A percentile compares a stretch with the other conserved stretches of the same genome.
Evolutionary conservation across 2,329 filamentous ascomycete species (phyloP).

Genomic region (Ophiostoma quercus): DNA sequence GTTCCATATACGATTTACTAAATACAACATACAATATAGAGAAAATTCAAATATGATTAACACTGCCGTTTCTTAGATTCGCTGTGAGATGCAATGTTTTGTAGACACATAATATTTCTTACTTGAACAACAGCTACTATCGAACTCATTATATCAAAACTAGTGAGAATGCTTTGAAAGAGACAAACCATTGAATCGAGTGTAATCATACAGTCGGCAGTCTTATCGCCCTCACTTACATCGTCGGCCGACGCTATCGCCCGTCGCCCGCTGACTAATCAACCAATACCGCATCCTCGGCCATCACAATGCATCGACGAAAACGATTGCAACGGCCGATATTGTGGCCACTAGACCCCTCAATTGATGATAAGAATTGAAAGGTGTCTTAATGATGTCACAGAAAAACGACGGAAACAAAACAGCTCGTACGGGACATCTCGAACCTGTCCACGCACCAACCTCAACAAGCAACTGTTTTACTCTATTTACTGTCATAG

Average conservation of each 20-base stretch:
- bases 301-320: neutral
- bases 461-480: neutral
- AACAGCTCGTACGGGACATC: neutral
- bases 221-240: neutral
- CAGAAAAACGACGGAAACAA: neutral
- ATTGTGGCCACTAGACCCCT: neutral
- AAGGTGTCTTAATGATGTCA: neutral
- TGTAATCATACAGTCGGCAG: neutral
- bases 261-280: slow-evolving; percentile 6
- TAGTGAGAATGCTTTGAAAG: too few species aligned
- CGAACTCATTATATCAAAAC: too few species aligned
- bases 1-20: too few species aligned
- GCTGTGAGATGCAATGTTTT: too few species aligned
- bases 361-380: neutral
- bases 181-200: too few species aligned
- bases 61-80: too few species aligned
- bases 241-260: slow-evolving; percentile 1
- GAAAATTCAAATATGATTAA: too few species aligned
- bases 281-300: neutral
- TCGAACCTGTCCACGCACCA: neutral
- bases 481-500: neutral
- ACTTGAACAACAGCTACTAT: too few species aligned
- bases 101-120: too few species aligned
- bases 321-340: neutral
- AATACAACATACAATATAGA: too few species aligned